Conservation (phyloP, 805 yeast genomes). For the Yarrowia deformans region DNA sequence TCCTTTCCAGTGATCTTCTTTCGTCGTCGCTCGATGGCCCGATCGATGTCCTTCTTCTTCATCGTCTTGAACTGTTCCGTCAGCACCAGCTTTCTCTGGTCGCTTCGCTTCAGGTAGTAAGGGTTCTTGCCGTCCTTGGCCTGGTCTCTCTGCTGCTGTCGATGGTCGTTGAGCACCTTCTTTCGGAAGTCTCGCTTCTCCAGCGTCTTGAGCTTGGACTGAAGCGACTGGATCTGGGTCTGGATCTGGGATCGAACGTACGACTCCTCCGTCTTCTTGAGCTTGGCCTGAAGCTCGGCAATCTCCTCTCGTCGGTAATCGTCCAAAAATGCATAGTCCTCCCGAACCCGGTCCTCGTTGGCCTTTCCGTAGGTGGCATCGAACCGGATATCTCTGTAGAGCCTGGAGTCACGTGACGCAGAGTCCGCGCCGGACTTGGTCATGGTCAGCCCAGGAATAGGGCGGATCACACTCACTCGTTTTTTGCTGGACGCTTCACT, state of each 20-base stretch:
- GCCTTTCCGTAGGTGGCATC: constrained; percentile 90
- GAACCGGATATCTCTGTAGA: constrained; percentile 85
- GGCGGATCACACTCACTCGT: constrained; percentile 72
- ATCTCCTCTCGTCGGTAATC: constrained; percentile 83
- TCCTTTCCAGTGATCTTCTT: constrained; percentile 53
- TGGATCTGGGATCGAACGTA: constrained; percentile 50
- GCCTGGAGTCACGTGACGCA: constrained; percentile 40
- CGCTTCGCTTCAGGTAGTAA: constrained; percentile 53
- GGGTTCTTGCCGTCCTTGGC: constrained; percentile 75
- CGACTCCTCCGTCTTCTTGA: constrained; percentile 50
- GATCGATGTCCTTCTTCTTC: constrained; percentile 50
- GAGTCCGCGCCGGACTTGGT: constrained; percentile 48
- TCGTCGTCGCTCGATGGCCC: constrained; percentile 50
- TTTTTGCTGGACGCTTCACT: constrained; percentile 75
- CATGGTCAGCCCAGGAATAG: constrained; percentile 58
- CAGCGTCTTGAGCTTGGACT: constrained; percentile 62
- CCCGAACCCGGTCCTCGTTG: constrained; percentile 68
- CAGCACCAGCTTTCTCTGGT: constrained; percentile 51
- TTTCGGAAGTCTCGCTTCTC: constrained; percentile 78
- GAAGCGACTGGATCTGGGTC: constrained; percentile 49
- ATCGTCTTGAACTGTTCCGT: constrained; percentile 51
- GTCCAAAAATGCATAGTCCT: constrained; percentile 84
- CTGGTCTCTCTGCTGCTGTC: constrained; percentile 84
- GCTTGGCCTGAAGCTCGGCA: constrained; percentile 59
- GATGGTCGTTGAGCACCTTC: constrained; percentile 67